Base-by-base conservation (phyloP, 164 flowering plant species). In the Cinnamomum micranthum region DNA sequence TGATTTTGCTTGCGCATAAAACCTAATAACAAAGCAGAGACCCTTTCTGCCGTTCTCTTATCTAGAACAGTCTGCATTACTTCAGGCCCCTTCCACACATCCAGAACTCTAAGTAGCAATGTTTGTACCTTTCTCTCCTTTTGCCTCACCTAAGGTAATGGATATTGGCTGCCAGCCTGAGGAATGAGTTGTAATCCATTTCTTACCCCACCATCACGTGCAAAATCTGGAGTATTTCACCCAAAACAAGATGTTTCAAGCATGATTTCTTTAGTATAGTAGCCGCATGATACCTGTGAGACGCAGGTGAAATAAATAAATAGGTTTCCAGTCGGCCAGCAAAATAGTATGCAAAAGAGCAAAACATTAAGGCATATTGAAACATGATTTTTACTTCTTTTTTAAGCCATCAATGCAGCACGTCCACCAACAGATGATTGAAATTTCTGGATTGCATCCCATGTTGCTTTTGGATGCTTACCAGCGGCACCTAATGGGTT, bases 141-240 rank as follows among this genome's bases (percentile, higher is more conserved):
- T 70, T 74, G 55, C n/a, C 77, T 87, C 91, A 14, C 76, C 58
- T 73, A 88, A 75, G 73, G 79, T 82, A 81, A 94, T 78, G 59
- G 60, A 80, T 81, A 94, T 58, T 65, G 98, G 97, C 74, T 89
- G 88, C 97, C 97, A 95, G 79, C 97, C 97, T 14, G 88, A 84
- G 23, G 82, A 86, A 82, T 85, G 87, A 74, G 78, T 83, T 55
- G 75, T 52, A 58, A 95, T 87, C 98, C 97, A 95, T 80, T 80
- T 87, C 78, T 88, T 92, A 72, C 71, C 3, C 41, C 47, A 84
- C 78, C 68, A 85, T 73, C 88, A 90, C 81, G 74, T 88, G 83
- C 84, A 95, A 77, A 69, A 95, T 84, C 85, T 90, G 91, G 51
- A 92, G 87, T 41, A 90, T 78, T 24, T 95, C 88, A 69, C 97